phyloP scores from a whole-genome alignment of 306 rosid genomes.

The Echinosophora koreensis region DNA sequence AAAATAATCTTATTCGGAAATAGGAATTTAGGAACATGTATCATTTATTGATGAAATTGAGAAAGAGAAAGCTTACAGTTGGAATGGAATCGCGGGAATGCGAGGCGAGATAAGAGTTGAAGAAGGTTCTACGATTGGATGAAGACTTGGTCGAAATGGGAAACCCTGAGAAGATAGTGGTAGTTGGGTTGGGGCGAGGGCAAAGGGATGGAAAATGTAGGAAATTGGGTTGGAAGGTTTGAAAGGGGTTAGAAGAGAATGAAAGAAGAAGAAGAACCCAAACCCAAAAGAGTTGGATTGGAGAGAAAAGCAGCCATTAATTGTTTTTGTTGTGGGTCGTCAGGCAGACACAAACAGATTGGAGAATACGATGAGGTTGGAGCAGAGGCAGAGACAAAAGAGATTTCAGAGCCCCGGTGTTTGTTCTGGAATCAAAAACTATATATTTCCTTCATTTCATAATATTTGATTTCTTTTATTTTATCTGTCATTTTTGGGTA shows the following conservation, averaged over 20 bases:
- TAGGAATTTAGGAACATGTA: neutral
- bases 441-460: no score
- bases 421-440: no score
- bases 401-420: no score
- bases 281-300: constrained; percentile 52
- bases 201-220: constrained; percentile 18
- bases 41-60: neutral
- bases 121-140: constrained; percentile 31
- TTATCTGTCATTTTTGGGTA: no score
- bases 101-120: constrained; percentile 52
- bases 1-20: neutral
- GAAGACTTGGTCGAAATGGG: constrained; percentile 29
- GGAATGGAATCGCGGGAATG: constrained; percentile 48
- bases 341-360: no score
- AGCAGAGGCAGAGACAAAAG: no score
- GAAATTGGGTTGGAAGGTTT: constrained; percentile 48
- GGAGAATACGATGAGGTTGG: no score
- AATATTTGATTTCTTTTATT: no score
- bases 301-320: constrained; percentile 62
- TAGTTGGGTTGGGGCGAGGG: constrained; percentile 2
- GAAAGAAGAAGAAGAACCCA: constrained; percentile 50
- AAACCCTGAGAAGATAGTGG: constrained; percentile 41
- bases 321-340: no score
- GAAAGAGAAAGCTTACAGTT: constrained; percentile 51
- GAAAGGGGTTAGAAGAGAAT: constrained; percentile 49